Conservation (phyloP, 495 filamentous ascomycete genomes). For the Penicillium robsamsonii region DNA sequence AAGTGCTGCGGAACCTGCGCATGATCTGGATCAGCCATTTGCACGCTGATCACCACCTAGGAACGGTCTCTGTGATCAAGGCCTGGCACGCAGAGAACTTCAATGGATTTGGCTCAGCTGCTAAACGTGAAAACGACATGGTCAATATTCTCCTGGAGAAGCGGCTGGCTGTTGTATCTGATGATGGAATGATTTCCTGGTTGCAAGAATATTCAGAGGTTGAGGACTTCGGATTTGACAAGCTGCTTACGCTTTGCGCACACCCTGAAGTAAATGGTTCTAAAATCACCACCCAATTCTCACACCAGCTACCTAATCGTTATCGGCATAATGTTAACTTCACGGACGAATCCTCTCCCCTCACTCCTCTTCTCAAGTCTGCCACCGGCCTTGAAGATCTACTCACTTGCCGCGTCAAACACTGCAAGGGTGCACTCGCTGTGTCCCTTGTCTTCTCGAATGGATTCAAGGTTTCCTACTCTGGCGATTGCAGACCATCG, state of each 20-base stretch:
- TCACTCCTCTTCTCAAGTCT: conserved; percentile 35
- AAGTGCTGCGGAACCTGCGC: conserved; percentile 72
- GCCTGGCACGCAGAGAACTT: conserved; percentile 65
- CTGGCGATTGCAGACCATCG: conserved; percentile 86
- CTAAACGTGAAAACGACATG: conserved; percentile 31
- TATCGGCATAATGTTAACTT: conserved; percentile 26
- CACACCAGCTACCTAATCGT: conserved; percentile 34
- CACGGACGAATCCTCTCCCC: conserved; percentile 23
- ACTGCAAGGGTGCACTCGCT: conserved; percentile 78
- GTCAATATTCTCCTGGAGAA: conserved; percentile 41
- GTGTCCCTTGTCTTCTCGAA: conserved; percentile 71
- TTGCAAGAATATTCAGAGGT: conserved; percentile 73
- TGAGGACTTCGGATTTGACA: conserved; percentile 72
- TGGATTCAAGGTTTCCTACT: conserved; percentile 86
- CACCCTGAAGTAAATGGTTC: conserved; percentile 14
- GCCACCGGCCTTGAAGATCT: conserved; percentile 46
- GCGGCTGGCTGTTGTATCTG: conserved; percentile 59
- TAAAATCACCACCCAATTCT: conserved; percentile 26
- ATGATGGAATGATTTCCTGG: conserved; percentile 65
- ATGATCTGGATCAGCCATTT: conserved; percentile 92
- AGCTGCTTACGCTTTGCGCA: conserved; percentile 49
- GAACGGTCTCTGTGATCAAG: conserved; percentile 71
- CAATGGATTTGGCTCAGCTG: conserved; percentile 27
- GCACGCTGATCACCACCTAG: conserved; percentile 96
- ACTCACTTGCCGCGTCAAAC: conserved; percentile 61